Base-by-base conservation (phyloP, 2,329 filamentous ascomycete species). In the Coniochaeta prunicola region DNA sequence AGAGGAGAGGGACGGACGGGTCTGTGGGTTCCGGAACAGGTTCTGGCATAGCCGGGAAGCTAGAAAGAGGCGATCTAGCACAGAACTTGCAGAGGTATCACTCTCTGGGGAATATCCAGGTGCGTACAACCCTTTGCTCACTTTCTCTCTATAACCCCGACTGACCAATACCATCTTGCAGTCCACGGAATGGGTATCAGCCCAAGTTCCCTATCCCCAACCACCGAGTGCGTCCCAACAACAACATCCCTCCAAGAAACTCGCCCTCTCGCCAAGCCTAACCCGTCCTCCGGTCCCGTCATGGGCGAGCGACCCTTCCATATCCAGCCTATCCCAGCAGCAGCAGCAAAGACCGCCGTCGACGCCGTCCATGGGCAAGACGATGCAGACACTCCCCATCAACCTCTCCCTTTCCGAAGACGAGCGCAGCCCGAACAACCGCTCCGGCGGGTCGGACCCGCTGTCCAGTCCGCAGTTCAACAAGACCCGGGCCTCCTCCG, bases 351-450 rank as follows among this genome's bases (percentile, higher is more conserved):
- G 64, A 58, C 33, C 65, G 64, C 50, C 53, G 1, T 64, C 57
- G 69, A 67, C 59, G 66, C 64, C 55, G 59, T 55, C 53, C 10
- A 34, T 36, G 17, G 53, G 53, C 48, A 33, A 56, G 38, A 24
- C 58, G 53, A 57, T 54, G 55, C 33, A 59, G 34, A 59, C 55
- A 34, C 59, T 73, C 2, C 76, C 77, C 4, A 76, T 79, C 57
- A 84, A 73, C 58, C 71, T 86, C 1, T 85, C 82, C 0, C 73
- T 85, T 1, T 85, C 83, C 2, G 83, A 86, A 63, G 83, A 86
- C 62, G 83, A 86, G 66, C 77, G 77, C 62, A 85, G 82, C 56
- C 80, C 75, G 4, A 71, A 80, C 21, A 81, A 80, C 62, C 76
- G 77, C 36, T 77, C 77, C 7, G 76, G 71, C 56, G 75, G 83